phyloP scores from a whole-genome alignment of 2,329 filamentous ascomycete species.

The Ophiostoma pallidulum region DNA sequence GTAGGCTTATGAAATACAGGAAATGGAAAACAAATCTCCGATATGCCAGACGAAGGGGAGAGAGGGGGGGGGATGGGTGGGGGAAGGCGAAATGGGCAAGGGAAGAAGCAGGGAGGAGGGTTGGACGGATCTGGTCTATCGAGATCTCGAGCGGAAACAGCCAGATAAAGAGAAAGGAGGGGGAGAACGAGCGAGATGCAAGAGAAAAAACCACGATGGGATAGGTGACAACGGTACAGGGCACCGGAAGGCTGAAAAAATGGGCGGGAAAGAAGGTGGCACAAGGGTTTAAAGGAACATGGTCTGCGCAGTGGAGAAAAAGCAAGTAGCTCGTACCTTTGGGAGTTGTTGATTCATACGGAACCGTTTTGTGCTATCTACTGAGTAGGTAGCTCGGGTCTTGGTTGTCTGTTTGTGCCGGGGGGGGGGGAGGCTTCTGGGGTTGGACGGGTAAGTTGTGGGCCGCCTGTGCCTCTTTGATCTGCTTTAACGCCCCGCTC shows the following conservation, averaged over 20 bases:
- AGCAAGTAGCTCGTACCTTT: constrained; percentile 24
- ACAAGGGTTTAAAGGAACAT: constrained; percentile 10
- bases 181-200: neutral
- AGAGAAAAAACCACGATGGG: constrained; percentile 1
- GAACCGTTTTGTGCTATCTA: constrained; percentile 8
- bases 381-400: constrained; percentile 8
- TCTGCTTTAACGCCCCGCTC: constrained; percentile 6
- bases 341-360: constrained; percentile 38
- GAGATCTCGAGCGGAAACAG: neutral
- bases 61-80: too few species aligned
- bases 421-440: neutral
- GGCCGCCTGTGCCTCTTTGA: neutral
- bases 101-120: neutral
- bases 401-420: neutral
- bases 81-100: too few species aligned
- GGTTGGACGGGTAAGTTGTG: constrained; percentile 9
- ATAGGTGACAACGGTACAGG: neutral
- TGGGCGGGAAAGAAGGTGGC: constrained; percentile 8
- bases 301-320: constrained; percentile 13
- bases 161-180: neutral
- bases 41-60: neutral
- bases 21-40: neutral
- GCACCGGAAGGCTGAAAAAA: constrained; percentile 4
- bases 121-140: neutral
- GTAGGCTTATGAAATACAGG: neutral